Evolutionary conservation across 2,329 filamentous ascomycete genomes (phyloP).

Genomic region (Apiospora koreana): DNA sequence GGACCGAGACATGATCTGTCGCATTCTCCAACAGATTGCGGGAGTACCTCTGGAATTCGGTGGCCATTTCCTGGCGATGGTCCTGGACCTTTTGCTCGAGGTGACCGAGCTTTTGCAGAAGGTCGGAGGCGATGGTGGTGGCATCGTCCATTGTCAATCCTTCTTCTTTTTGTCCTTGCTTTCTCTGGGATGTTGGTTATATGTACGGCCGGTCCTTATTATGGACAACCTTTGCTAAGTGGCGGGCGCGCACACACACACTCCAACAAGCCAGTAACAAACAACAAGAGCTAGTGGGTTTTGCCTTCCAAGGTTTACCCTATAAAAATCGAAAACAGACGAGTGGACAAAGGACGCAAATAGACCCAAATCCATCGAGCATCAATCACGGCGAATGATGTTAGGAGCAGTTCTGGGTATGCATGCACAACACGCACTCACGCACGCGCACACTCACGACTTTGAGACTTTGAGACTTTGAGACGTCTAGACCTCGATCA

Average conservation of each 20-base stretch:
- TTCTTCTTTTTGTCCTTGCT: slow-evolving; percentile 3
- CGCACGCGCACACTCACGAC: not conserved
- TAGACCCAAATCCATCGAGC: slow-evolving; percentile 11
- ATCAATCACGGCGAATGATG: slow-evolving; percentile 2
- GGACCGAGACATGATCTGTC: slow-evolving; percentile 46
- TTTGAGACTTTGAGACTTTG: not conserved
- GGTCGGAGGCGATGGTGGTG: slow-evolving; percentile 50
- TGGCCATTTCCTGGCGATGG: slow-evolving; percentile 58
- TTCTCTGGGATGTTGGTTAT: not conserved
- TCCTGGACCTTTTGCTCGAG: slow-evolving; percentile 58
- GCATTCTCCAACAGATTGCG: slow-evolving; percentile 50
- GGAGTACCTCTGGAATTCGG: slow-evolving; percentile 58
- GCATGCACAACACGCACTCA: slow-evolving; percentile 3
- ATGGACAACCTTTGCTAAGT: not conserved
- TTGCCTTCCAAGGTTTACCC: slow-evolving; percentile 15
- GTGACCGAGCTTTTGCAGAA: slow-evolving; percentile 54
- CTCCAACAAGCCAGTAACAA: not conserved
- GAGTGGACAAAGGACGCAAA: slow-evolving; percentile 22
- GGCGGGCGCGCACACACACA: not conserved
- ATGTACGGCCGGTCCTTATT: not conserved
- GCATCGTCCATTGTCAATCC: slow-evolving; percentile 47
- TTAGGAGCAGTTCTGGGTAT: not conserved
- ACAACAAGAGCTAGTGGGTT: not conserved
- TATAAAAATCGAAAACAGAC: slow-evolving; percentile 24
- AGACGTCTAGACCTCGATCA: slow-evolving; percentile 3